Evolutionary conservation across 225 moss, liverwort and hornwort genomes (phyloP), one percentile per base, ranked within the genome.

Genomic region (Polytrichum commune): DNA sequence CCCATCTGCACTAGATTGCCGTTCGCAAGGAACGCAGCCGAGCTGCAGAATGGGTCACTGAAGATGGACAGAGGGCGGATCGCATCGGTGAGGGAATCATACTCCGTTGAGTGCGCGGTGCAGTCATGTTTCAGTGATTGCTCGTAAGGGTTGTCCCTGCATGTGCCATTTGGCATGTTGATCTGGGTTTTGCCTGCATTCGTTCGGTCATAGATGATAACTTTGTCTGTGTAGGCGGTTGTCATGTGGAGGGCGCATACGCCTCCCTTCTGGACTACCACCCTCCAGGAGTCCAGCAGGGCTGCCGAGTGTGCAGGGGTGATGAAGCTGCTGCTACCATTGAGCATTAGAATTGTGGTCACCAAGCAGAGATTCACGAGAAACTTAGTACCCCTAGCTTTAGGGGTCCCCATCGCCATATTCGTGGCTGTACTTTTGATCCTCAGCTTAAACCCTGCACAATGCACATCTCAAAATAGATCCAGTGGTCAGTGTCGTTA

Each of bases 31-130:
- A 87, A 87, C 0, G 80, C 77, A 18, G 84, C 84, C 4, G 84
- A 87, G 5, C 84, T 82, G 74, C 85, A 87, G 80, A 88, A 87
- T 1, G 90, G 78, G 56, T 90, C 82, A 32, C 80, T 84, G 66
- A 61, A 71, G 26, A 90, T 27, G 30, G 69, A 73, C 23, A 90
- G 76, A 23, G 90, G 58, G 18, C 79, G 71, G 55, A 79, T n/a
- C 4, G 73, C 10, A 60, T 73, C 67, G 1, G 80, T 68, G 38
- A 33, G 18, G 54, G 80, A 19, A 19, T 77, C 80, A 28, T 75
- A 79, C 27, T 82, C 28, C 29, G 76, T 78, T 32, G 84, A 77
- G 24, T 90, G 87, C 28, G 85, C 90, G 27, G 71, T 71, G 76
- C 85, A 90, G 55, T 90, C 87, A 23, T 55, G 10, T 32, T 72